phyloP scores from a whole-genome alignment of 1,139 yeast species.

The Pichia norvegensis region DNA sequence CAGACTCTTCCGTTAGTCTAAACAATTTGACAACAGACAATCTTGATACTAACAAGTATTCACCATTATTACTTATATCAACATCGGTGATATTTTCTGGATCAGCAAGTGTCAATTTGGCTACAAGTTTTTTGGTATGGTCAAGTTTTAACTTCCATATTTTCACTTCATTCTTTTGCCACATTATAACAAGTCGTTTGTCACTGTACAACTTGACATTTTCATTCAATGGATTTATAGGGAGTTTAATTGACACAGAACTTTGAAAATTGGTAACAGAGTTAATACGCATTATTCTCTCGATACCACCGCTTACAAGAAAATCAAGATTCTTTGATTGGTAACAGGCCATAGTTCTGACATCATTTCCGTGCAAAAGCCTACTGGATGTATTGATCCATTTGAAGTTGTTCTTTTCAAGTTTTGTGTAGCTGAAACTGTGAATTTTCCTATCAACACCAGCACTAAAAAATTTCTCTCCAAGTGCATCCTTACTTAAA shows the following conservation, averaged over 20 bases:
- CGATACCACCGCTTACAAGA: constrained; percentile 86
- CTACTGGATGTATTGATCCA: constrained; percentile 83
- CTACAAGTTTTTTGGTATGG: constrained; percentile 40
- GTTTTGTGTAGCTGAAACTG: constrained; percentile 43
- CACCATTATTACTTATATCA: constrained; percentile 59
- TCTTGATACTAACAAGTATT: constrained; percentile 65
- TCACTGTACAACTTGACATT: constrained; percentile 45
- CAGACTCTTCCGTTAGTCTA: constrained; percentile 36
- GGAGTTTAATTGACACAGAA: constrained; percentile 66
- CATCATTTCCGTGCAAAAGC: constrained; percentile 81
- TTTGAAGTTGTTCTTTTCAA: constrained; percentile 31
- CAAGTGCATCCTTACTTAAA: constrained; percentile 53
- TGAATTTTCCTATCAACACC: constrained; percentile 93
- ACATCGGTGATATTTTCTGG: constrained; percentile 77
- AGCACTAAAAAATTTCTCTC: constrained; percentile 69
- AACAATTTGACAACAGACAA: constrained; percentile 64
- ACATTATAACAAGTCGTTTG: constrained; percentile 53
- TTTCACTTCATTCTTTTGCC: constrained; percentile 79
- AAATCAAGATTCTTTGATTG: constrained; percentile 65
- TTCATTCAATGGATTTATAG: constrained; percentile 55
- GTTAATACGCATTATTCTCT: constrained; percentile 66
- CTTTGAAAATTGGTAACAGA: constrained; percentile 62
- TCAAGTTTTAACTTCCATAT: constrained; percentile 54
- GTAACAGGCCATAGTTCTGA: constrained; percentile 67
- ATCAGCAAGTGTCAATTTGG: constrained; percentile 60